Evolutionary conservation across 768 basidiomycete species (phyloP).

Genomic region (Kwoniella europaea): DNA sequence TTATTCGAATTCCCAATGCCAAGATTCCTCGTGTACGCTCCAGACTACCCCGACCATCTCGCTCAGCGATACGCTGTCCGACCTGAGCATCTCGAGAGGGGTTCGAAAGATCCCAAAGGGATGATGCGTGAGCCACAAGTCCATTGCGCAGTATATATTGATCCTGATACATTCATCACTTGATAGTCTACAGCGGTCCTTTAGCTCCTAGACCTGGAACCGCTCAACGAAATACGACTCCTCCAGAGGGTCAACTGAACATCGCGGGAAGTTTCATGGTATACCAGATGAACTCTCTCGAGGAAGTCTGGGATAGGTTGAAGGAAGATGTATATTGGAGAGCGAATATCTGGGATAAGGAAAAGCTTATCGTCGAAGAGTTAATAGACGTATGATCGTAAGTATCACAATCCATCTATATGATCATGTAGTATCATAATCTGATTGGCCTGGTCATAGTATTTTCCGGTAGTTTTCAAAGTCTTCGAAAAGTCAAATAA

Average conservation of each 20-base stretch:
- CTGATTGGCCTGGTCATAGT: too few relatives aligned
- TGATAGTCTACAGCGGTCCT: conserved; percentile 27
- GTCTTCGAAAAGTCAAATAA: background rate
- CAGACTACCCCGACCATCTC: conserved; percentile 50
- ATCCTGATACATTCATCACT: background rate
- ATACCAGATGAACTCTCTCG: conserved; percentile 37
- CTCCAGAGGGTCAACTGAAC: conserved; percentile 34
- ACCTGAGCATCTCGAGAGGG: conserved; percentile 42
- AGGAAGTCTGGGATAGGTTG: conserved; percentile 44
- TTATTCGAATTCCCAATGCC: conserved; percentile 38
- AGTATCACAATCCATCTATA: too few relatives aligned
- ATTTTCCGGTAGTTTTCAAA: background rate
- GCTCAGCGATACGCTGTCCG: conserved; percentile 46
- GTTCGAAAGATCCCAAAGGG: conserved; percentile 36
- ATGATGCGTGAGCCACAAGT: background rate
- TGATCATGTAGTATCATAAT: too few relatives aligned
- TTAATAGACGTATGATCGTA: conserved; percentile 25
- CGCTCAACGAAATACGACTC: conserved; percentile 6
- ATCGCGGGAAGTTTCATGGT: conserved; percentile 48
- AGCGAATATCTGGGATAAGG: conserved; percentile 54
- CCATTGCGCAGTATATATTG: background rate
- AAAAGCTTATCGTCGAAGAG: conserved; percentile 49
- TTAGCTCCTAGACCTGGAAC: conserved; percentile 19
- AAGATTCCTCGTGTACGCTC: conserved; percentile 50
- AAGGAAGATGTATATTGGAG: conserved; percentile 55